Percentiles rank a stretch among this genome's conserved stretches.
Evolutionary conservation across 2,329 filamentous ascomycete species (phyloP).

Genomic region (Exophiala sp.): DNA sequence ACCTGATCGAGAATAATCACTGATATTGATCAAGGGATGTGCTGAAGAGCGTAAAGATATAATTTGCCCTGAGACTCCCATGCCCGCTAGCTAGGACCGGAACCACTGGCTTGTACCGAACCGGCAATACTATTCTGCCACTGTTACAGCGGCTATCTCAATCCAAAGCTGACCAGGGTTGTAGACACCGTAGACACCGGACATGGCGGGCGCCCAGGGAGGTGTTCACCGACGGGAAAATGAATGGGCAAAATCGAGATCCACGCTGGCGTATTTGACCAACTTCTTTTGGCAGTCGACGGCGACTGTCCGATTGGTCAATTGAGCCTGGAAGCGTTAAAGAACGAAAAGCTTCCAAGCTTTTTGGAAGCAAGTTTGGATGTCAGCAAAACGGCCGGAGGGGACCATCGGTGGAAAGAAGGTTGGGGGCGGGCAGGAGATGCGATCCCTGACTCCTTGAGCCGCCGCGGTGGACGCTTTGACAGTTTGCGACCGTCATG

Average conservation of each 20-base stretch:
- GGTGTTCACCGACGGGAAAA: slow-evolving; percentile 24
- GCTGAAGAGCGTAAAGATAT: slow-evolving; percentile 17
- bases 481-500: not conserved
- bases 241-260: not conserved
- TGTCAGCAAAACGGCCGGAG: slow-evolving; percentile 16
- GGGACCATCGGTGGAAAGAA: slow-evolving; percentile 8
- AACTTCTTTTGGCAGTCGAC: not conserved
- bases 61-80: slow-evolving; percentile 11
- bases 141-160: not conserved
- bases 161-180: not conserved
- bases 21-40: not conserved
- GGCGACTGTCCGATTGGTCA: not conserved
- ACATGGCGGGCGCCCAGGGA: not conserved
- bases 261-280: slow-evolving; percentile 1
- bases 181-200: not conserved
- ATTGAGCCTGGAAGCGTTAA: not conserved
- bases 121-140: slow-evolving; percentile 24
- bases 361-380: slow-evolving; percentile 11
- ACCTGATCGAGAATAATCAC: too few species aligned
- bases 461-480: not conserved
- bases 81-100: slow-evolving; percentile 12
- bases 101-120: slow-evolving; percentile 8
- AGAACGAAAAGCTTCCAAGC: slow-evolving; percentile 10
- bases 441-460: not conserved
- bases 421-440: not conserved